phyloP scores from a whole-genome alignment of 805 yeast species.

The Lipomyces yamanashiensis region DNA sequence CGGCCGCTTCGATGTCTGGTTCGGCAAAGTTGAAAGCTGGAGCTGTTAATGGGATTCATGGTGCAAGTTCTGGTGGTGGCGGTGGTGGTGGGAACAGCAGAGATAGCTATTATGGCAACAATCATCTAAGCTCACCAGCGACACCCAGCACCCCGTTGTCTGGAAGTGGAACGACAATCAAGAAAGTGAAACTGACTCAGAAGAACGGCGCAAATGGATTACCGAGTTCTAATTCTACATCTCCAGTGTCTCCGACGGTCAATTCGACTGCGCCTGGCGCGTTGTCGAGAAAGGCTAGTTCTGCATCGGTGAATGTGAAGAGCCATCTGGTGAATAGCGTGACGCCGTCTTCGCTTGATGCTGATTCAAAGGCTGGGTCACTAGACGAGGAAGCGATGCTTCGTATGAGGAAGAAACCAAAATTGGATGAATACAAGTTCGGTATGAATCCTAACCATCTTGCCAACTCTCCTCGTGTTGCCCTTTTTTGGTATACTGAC shows the following conservation, averaged over 20 bases:
- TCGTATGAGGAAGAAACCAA: constrained; percentile 7
- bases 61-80: no score
- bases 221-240: neutral
- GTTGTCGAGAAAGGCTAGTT: constrained; percentile 10
- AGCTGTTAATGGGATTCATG: neutral
- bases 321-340: constrained; percentile 16
- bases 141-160: constrained; percentile 6
- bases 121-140: constrained; percentile 2
- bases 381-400: constrained; percentile 23
- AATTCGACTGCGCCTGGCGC: neutral
- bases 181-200: constrained; percentile 32
- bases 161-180: constrained; percentile 13
- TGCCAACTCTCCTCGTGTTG: neutral
- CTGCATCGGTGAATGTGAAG: constrained; percentile 16
- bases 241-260: constrained; percentile 2
- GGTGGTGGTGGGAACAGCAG: neutral
- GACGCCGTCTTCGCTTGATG: constrained; percentile 10
- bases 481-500: neutral
- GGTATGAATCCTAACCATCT: constrained; percentile 14
- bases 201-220: constrained; percentile 13
- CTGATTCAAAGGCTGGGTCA: constrained; percentile 9
- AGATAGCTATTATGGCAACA: constrained; percentile 2
- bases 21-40: neutral
- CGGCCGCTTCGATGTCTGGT: constrained; percentile 2
- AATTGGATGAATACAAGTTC: constrained; percentile 25